A percentile compares a stretch with the other conserved stretches of the same genome.
Conservation (phyloP, 805 yeast species). For the Yamadazyma nakazawae region DNA sequence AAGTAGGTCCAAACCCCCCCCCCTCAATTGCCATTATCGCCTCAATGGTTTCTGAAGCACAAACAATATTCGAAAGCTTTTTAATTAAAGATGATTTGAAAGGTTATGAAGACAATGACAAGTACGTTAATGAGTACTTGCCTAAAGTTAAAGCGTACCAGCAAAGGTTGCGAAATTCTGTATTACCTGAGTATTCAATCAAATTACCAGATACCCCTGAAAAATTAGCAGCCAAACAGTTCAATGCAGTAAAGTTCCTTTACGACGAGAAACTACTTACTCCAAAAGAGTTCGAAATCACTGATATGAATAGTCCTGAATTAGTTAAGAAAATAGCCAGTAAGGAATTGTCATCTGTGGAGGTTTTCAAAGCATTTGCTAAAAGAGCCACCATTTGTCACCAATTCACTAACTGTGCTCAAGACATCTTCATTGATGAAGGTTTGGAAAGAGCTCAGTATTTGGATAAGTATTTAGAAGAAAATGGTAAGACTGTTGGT, state of each 20-base stretch:
- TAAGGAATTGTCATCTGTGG: conserved; percentile 32
- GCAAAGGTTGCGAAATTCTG: conserved; percentile 22
- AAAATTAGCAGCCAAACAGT: conserved; percentile 27
- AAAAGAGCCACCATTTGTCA: conserved; percentile 43
- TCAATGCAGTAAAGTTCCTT: conserved; percentile 36
- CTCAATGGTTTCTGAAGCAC: not conserved
- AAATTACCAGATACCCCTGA: conserved; percentile 31
- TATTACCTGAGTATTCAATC: conserved; percentile 27
- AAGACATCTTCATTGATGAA: conserved; percentile 50
- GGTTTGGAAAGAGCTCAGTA: conserved; percentile 55
- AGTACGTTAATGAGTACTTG: conserved; percentile 34
- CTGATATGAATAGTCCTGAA: conserved; percentile 32
- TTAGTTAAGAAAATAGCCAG: conserved; percentile 28
- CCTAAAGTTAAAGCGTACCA: conserved; percentile 41
- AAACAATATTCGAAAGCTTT: conserved; percentile 8
- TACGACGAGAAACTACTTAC: conserved; percentile 34
- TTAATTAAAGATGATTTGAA: conserved; percentile 10
- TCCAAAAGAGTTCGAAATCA: conserved; percentile 32
- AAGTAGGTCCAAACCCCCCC: not conserved
- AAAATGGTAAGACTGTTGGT: conserved; percentile 51
- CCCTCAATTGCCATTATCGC: not conserved
- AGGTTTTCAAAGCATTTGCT: conserved; percentile 42
- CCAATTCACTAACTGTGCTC: conserved; percentile 42
- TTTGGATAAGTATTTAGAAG: conserved; percentile 48
- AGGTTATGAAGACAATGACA: conserved; percentile 36